phyloP scores from a whole-genome alignment of 1,284 basidiomycete species.

The Sutorius eximius region DNA sequence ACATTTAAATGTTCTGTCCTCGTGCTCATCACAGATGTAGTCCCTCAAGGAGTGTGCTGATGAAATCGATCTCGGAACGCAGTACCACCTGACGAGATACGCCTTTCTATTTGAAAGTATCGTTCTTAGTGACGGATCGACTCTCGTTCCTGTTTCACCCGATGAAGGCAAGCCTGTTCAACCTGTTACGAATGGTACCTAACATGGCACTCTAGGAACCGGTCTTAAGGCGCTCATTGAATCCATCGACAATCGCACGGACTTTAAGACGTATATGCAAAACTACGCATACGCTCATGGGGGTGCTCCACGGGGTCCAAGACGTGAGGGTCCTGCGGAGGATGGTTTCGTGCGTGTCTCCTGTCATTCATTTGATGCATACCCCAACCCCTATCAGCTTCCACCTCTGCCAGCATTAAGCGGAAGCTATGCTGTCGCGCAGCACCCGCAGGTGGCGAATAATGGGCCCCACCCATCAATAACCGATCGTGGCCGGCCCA shows the following conservation, averaged over 20 bases:
- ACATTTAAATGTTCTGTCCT: constrained; percentile 1
- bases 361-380: constrained; percentile 14
- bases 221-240: constrained; percentile 89
- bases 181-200: constrained; percentile 8
- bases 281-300: constrained; percentile 90
- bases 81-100: constrained; percentile 95
- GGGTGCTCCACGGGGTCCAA: constrained; percentile 61
- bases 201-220: constrained; percentile 41
- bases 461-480: constrained; percentile 40
- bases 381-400: constrained; percentile 42
- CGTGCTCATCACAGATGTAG: constrained; percentile 42
- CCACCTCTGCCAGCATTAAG: constrained; percentile 56
- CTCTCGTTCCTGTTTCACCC: constrained; percentile 71
- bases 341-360: constrained; percentile 76
- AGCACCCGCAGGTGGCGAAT: constrained; percentile 26
- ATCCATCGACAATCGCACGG: constrained; percentile 88
- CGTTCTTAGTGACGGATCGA: constrained; percentile 84
- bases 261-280: constrained; percentile 97
- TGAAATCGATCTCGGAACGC: constrained; percentile 94
- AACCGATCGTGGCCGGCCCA: constrained; percentile 66
- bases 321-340: constrained; percentile 80
- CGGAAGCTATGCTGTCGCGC: constrained; percentile 32
- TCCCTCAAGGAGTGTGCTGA: constrained; percentile 95
- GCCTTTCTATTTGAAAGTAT: constrained; percentile 93
- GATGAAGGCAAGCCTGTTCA: constrained; percentile 49